Conservation (phyloP, 2,329 filamentous ascomycete genomes). For the Dryadomyces quercus-mongolicae region DNA sequence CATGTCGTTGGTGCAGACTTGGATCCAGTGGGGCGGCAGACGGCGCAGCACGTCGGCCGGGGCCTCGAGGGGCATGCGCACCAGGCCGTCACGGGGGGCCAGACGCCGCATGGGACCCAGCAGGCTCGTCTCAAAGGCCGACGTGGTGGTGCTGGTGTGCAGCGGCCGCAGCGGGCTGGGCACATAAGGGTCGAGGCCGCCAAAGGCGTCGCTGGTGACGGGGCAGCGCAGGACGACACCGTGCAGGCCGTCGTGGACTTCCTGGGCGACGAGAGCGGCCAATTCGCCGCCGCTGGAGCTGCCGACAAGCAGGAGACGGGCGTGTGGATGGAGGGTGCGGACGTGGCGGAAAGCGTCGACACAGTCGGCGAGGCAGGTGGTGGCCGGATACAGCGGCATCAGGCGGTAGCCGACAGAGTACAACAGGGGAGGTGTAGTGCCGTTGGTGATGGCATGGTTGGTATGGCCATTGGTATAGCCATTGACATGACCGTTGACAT, state of each 20-base stretch:
- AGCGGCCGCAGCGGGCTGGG: constrained; percentile 21
- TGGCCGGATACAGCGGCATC: constrained; percentile 26
- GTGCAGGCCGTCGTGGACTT: constrained; percentile 11
- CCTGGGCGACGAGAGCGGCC: constrained; percentile 29
- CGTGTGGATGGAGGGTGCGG: constrained; percentile 3
- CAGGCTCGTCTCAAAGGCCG: constrained; percentile 24
- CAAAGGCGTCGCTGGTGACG: constrained; percentile 32
- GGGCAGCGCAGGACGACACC: constrained; percentile 35
- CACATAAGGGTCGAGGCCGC: constrained; percentile 21
- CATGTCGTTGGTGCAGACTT: constrained; percentile 37
- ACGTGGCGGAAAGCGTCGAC: constrained; percentile 22
- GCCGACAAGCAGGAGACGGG: constrained; percentile 25
- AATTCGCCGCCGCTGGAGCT: constrained; percentile 37
- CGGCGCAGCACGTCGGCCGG: constrained; percentile 16
- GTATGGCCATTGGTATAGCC: too few relatives aligned
- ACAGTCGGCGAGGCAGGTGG: constrained; percentile 29
- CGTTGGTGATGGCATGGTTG: too few relatives aligned
- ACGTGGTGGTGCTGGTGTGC: constrained; percentile 27
- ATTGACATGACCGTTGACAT: too few relatives aligned
- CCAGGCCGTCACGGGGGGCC: constrained; percentile 26
- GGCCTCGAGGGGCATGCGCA: constrained; percentile 29
- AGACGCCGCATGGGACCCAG: constrained; percentile 20
- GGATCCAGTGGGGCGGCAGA: constrained; percentile 32
- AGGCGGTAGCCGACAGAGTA: constrained; percentile 35
- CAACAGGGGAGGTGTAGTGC: constrained; percentile 18